These are phyloP conservation scores for Pseudonitzschia pungens DNA, from an alignment of 108 stramenopile species.

Conservation along the genomic window DNA sequence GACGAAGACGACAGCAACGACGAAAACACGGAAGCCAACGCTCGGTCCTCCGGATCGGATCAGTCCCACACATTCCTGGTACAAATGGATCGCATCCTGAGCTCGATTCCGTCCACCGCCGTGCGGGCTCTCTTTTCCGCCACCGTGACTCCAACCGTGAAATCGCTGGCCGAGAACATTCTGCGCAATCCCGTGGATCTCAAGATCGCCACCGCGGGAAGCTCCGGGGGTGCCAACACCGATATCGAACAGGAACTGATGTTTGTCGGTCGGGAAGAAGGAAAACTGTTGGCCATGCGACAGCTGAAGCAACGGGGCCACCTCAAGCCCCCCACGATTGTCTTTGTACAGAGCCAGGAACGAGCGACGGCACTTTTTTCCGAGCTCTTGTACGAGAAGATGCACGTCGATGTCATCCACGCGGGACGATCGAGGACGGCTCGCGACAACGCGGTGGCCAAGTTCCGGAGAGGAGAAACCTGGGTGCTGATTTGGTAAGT, in stretches of 20 bases:
- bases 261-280: slow-evolving; percentile 97
- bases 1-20: slow-evolving; percentile 5
- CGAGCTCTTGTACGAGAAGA: slow-evolving; percentile 92
- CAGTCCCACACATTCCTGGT: slow-evolving; percentile 75
- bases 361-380: slow-evolving; percentile 93
- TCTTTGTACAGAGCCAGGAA: slow-evolving; percentile 95
- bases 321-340: slow-evolving; percentile 78
- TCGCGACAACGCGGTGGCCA: slow-evolving; percentile 88
- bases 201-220: slow-evolving; percentile 61
- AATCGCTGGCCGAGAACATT: slow-evolving; percentile 82
- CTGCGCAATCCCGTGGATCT: slow-evolving; percentile 91
- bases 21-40: slow-evolving; percentile 1
- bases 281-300: slow-evolving; percentile 93
- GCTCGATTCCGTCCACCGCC: slow-evolving; percentile 66
- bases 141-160: slow-evolving; percentile 87
- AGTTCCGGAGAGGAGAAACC: slow-evolving; percentile 93
- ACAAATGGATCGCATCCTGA: slow-evolving; percentile 94
- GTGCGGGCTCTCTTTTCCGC: slow-evolving; percentile 95
- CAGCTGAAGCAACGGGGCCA: slow-evolving; percentile 76
- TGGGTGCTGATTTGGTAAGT: slow-evolving; percentile 92
- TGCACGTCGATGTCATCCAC: slow-evolving; percentile 94
- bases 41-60: slow-evolving; percentile 60
- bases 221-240: slow-evolving; percentile 73
- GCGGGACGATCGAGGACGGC: slow-evolving; percentile 82
- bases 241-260: slow-evolving; percentile 87